Percentiles rank a stretch among this genome's conserved stretches.
These are phyloP conservation scores for Pseudopithomyces chartarum DNA, from an alignment of 2,329 filamentous ascomycete species.

Conservation along the genomic window DNA sequence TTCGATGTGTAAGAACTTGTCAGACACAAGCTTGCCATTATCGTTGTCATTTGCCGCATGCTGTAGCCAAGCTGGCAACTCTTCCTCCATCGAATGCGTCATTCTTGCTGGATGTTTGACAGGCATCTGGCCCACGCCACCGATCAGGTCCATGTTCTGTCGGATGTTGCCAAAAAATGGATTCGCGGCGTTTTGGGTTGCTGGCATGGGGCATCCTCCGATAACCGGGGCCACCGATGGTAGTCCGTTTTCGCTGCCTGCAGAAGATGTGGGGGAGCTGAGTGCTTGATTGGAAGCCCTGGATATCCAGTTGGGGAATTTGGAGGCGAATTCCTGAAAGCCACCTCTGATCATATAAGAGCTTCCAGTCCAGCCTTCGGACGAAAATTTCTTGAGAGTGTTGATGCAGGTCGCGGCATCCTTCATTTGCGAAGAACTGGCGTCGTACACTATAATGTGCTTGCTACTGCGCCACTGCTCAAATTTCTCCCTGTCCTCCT, in stretches of 20 bases:
- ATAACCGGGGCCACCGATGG: constrained; percentile 75
- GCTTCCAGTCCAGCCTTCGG: constrained; percentile 77
- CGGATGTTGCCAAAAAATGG: constrained; percentile 97
- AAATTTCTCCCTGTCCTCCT: constrained; percentile 73
- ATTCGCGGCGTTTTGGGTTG: constrained; percentile 70
- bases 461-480: constrained; percentile 74
- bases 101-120: constrained; percentile 63
- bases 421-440: constrained; percentile 73
- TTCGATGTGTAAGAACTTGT: constrained; percentile 84
- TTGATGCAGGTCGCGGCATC: constrained; percentile 82
- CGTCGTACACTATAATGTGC: constrained; percentile 87
- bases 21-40: constrained; percentile 78
- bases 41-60: constrained; percentile 69
- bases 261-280: constrained; percentile 26
- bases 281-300: constrained; percentile 50
- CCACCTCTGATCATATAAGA: constrained; percentile 81
- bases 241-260: constrained; percentile 29
- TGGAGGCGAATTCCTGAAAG: constrained; percentile 73
- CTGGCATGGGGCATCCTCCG: constrained; percentile 84
- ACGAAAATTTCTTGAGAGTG: constrained; percentile 90
- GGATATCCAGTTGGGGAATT: constrained; percentile 66
- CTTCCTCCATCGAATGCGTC: constrained; percentile 52
- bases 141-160: constrained; percentile 93
- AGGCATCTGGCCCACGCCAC: constrained; percentile 82
- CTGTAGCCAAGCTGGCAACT: constrained; percentile 78